Conservation (phyloP, 2,329 filamentous ascomycete genomes). For the Sporothrix luriei region DNA sequence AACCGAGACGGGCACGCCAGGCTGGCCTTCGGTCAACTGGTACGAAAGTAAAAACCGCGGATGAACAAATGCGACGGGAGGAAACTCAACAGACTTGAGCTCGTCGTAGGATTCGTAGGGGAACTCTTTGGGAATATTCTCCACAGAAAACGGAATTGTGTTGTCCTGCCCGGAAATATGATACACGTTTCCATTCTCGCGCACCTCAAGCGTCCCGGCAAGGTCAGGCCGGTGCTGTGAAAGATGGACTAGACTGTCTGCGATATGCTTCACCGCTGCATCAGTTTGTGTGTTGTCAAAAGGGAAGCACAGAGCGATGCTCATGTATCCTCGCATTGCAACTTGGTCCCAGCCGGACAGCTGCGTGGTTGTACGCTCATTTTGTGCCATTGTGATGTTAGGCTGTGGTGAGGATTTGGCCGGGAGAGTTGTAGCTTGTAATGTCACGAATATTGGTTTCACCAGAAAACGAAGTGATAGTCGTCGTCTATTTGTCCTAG, state of each 20-base stretch:
- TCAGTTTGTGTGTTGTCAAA: constrained; percentile 30
- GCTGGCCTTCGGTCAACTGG: constrained; percentile 30
- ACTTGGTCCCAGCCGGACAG: constrained; percentile 36
- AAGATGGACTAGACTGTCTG: constrained; percentile 35
- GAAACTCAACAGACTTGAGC: constrained; percentile 40
- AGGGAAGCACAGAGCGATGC: constrained; percentile 38
- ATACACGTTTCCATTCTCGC: constrained; percentile 34
- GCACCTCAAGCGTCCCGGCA: constrained; percentile 39
- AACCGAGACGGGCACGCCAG: constrained; percentile 44
- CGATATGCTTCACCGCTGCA: constrained; percentile 34
- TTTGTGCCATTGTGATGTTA: not conserved
- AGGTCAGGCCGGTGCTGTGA: constrained; percentile 39
- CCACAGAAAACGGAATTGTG: constrained; percentile 37
- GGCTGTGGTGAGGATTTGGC: not conserved
- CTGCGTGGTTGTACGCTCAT: not conserved
- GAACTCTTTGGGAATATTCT: constrained; percentile 36
- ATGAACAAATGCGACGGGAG: constrained; percentile 41
- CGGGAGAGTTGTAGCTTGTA: not conserved
- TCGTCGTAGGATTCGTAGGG: constrained; percentile 39
- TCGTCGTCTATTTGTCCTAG: not conserved
- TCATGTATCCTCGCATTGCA: constrained; percentile 36
- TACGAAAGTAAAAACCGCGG: constrained; percentile 36
- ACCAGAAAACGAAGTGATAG: not conserved
- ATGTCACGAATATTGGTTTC: not conserved
- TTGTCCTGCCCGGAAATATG: constrained; percentile 34